Evolutionary conservation across 805 yeast genomes (phyloP).

Genomic region (Metschnikowia picachoensis): DNA sequence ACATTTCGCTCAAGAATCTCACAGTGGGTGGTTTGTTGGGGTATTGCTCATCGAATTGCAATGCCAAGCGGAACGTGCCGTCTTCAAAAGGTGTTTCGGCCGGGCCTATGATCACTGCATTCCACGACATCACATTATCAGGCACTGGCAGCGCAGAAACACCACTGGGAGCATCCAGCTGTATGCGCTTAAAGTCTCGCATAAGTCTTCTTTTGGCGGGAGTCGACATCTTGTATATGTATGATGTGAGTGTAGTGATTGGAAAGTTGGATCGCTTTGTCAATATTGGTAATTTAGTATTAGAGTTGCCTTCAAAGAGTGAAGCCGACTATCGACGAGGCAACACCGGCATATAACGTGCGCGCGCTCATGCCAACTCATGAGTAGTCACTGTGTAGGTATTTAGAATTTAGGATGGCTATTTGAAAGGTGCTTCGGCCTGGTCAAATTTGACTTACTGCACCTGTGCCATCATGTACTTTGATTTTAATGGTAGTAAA

Average conservation of each 20-base stretch:
- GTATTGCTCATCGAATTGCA: conserved; percentile 94
- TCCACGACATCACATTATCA: conserved; percentile 97
- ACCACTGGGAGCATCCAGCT: conserved; percentile 97
- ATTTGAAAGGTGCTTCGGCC: too few species aligned
- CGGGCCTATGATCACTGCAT: conserved; percentile 97
- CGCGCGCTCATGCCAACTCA: too few species aligned
- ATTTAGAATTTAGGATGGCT: too few species aligned
- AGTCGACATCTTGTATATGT: conserved; percentile 66
- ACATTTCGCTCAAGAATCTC: conserved; percentile 88
- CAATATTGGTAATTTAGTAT: too few species aligned
- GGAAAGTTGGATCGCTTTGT: not conserved
- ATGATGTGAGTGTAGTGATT: not conserved
- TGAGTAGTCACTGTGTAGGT: too few species aligned
- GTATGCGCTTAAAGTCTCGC: conserved; percentile 97
- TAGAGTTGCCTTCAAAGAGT: too few species aligned
- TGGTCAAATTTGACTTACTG: too few species aligned
- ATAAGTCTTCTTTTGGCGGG: conserved; percentile 98
- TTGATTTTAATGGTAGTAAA: too few species aligned
- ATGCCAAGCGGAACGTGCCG: conserved; percentile 83
- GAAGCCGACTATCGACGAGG: too few species aligned
- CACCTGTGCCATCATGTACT: too few species aligned
- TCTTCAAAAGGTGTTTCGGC: conserved; percentile 97
- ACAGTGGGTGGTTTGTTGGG: conserved; percentile 97
- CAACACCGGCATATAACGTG: too few species aligned
- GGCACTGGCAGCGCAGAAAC: conserved; percentile 96